Percentiles rank a stretch among this genome's conserved stretches.
phyloP scores from a whole-genome alignment of 192 early-diverging fungal genomes.

The Geranomyces variabilis region DNA sequence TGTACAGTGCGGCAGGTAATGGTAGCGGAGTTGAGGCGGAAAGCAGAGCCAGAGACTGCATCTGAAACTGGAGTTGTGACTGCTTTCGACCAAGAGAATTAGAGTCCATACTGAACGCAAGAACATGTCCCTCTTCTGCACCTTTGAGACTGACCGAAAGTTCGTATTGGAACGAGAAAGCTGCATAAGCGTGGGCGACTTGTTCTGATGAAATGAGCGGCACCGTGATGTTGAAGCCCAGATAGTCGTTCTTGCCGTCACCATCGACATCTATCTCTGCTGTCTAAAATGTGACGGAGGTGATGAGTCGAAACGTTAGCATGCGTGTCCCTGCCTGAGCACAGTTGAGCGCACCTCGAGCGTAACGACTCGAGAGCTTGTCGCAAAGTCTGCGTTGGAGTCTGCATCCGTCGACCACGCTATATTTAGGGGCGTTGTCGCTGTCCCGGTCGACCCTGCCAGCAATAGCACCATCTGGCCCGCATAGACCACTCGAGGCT shows the following conservation, averaged over 20 bases:
- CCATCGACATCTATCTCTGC: slow-evolving; percentile 38
- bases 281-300: slow-evolving; percentile 23
- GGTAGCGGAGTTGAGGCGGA: slow-evolving; percentile 26
- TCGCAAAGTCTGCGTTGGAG: neutral
- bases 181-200: slow-evolving; percentile 34
- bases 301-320: neutral
- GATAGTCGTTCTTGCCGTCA: slow-evolving; percentile 44
- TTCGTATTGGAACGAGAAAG: slow-evolving; percentile 39
- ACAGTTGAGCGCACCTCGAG: neutral
- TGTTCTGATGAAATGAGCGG: slow-evolving; percentile 30
- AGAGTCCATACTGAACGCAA: neutral
- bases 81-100: neutral
- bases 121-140: neutral
- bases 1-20: slow-evolving; percentile 22
- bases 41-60: slow-evolving; percentile 38
- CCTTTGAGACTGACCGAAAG: slow-evolving; percentile 18
- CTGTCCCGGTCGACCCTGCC: slow-evolving; percentile 25
- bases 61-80: slow-evolving; percentile 34
- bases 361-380: neutral
- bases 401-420: slow-evolving; percentile 32
- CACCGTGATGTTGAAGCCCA: slow-evolving; percentile 33
- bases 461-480: slow-evolving; percentile 30
- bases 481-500: slow-evolving; percentile 42
- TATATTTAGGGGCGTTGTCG: neutral
- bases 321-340: neutral